A percentile compares a stretch with the other conserved stretches of the same genome.
These are phyloP conservation scores for Zygoascus biomembranicola DNA, from an alignment of 805 yeast genomes.

Conservation along the genomic window DNA sequence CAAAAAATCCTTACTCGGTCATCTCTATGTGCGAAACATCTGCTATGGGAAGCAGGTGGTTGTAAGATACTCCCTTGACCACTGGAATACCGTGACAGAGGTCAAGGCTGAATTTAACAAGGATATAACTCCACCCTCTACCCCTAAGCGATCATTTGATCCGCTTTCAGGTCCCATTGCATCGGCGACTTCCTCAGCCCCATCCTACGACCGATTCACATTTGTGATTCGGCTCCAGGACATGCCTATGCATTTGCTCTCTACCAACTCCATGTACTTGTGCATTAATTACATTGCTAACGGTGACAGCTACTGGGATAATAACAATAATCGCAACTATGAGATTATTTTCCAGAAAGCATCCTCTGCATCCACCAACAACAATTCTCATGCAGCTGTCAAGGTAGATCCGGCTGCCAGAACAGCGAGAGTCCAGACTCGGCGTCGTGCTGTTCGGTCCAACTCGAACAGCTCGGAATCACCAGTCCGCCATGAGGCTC, in stretches of 20 bases:
- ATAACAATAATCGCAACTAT: constrained; percentile 55
- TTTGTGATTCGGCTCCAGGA: constrained; percentile 43
- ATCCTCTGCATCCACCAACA: neutral
- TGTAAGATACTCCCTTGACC: constrained; percentile 66
- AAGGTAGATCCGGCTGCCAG: neutral
- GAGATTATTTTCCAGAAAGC: constrained; percentile 35
- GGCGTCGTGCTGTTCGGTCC: neutral
- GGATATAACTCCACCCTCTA: constrained; percentile 33
- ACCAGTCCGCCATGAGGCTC: neutral
- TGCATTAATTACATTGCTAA: constrained; percentile 50
- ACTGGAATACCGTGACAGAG: constrained; percentile 71
- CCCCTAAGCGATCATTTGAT: constrained; percentile 4
- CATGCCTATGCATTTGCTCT: constrained; percentile 24
- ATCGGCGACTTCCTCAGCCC: neutral
- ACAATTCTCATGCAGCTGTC: neutral
- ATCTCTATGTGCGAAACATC: constrained; percentile 69
- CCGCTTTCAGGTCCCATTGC: neutral
- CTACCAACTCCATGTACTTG: constrained; percentile 33
- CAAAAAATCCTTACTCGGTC: constrained; percentile 55
- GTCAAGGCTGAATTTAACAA: constrained; percentile 53
- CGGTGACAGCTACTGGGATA: constrained; percentile 66
- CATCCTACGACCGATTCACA: constrained; percentile 52
- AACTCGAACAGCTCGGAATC: neutral
- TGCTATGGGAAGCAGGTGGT: constrained; percentile 60
- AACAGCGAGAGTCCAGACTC: neutral